Percentiles rank a stretch among this genome's conserved stretches.
Conservation (phyloP, 1,284 basidiomycete species). For the Neonothopanus nambi region DNA sequence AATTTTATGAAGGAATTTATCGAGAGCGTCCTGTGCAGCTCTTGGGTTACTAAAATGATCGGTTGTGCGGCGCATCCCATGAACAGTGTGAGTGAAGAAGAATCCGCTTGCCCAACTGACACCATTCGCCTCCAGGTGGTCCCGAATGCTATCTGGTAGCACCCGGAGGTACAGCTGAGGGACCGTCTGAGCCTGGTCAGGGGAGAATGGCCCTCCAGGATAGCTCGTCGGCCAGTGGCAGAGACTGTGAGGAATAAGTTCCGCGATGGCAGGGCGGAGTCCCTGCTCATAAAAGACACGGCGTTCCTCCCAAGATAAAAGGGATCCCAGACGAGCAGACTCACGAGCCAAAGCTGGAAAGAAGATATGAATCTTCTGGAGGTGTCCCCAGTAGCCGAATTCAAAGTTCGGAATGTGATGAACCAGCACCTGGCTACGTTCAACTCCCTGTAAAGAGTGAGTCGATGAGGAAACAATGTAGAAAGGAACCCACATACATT, state of each 20-base stretch:
- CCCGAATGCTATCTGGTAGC: constrained; percentile 5
- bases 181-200: constrained; percentile 21
- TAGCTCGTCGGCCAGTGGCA: constrained; percentile 24
- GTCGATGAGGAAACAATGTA: neutral
- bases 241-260: constrained; percentile 5
- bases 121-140: constrained; percentile 7
- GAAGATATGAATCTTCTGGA: constrained; percentile 21
- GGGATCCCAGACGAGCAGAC: neutral
- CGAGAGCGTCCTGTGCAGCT: constrained; percentile 7
- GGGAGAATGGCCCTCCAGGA: constrained; percentile 18
- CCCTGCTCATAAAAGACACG: constrained; percentile 24
- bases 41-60: no score
- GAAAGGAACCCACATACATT: neutral
- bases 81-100: constrained; percentile 25
- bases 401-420: constrained; percentile 25
- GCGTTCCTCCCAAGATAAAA: constrained; percentile 17
- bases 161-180: neutral
- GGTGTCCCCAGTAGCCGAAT: constrained; percentile 23
- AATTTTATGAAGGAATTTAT: constrained; percentile 14
- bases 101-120: constrained; percentile 21
- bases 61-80: constrained; percentile 24
- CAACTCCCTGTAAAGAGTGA: neutral
- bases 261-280: constrained; percentile 21
- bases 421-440: constrained; percentile 6
- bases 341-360: constrained; percentile 23